Conservation (phyloP, 768 basidiomycete genomes). For the Sarcodon sp. region DNA sequence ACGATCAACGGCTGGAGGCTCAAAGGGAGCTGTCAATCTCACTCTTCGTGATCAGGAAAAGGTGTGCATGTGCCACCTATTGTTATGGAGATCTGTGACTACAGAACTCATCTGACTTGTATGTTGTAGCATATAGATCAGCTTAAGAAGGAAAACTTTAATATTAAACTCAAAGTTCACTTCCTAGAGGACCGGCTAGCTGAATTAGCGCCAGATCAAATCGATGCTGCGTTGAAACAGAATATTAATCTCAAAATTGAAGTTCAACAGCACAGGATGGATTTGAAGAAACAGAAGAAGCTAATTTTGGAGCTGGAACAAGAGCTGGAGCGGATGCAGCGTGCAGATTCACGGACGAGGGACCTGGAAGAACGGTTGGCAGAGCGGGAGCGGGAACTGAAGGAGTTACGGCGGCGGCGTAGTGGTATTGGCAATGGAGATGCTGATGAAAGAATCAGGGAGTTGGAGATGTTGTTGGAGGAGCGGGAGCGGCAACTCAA, state of each 20-base stretch:
- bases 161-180: conserved; percentile 90
- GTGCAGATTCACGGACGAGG: conserved; percentile 40
- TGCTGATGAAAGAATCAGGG: conserved; percentile 7
- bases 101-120: background rate
- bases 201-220: conserved; percentile 82
- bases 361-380: conserved; percentile 70
- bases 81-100: background rate
- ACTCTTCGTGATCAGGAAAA: conserved; percentile 96
- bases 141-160: conserved; percentile 95
- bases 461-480: conserved; percentile 9
- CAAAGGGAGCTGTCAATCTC: conserved; percentile 26
- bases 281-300: conserved; percentile 88
- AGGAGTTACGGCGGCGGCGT: conserved; percentile 45
- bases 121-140: conserved; percentile 74
- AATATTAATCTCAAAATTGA: conserved; percentile 91
- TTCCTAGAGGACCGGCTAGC: conserved; percentile 90
- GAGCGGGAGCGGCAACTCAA: background rate
- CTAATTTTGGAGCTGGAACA: conserved; percentile 74
- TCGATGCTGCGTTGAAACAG: conserved; percentile 84
- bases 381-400: conserved; percentile 57
- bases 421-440: conserved; percentile 4
- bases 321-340: conserved; percentile 62
- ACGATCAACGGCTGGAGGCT: conserved; percentile 5
- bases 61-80: conserved; percentile 27
- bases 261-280: conserved; percentile 79